These are phyloP conservation scores for Volvox africanus DNA, from an alignment of 139 green algal species.

Conservation along the genomic window DNA sequence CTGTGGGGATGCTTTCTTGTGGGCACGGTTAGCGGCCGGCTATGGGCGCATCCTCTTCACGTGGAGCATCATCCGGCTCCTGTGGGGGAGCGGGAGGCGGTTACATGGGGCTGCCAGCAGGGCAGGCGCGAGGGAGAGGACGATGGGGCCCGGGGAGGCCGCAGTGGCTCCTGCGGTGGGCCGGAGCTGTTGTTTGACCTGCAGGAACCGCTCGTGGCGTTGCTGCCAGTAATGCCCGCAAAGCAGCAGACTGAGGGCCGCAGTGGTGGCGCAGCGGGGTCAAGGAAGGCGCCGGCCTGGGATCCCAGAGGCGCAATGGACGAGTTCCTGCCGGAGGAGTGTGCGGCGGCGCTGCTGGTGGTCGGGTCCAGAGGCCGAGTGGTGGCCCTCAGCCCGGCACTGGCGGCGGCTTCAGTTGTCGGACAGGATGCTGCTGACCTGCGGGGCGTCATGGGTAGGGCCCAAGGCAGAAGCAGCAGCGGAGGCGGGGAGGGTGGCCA, in stretches of 20 bases:
- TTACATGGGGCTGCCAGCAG: no score
- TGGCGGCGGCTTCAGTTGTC: not conserved
- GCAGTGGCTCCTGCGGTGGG: not conserved
- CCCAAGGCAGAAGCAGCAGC: not conserved
- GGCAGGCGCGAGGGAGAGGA: not conserved
- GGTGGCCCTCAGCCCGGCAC: constrained; percentile 24
- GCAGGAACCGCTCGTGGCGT: constrained; percentile 34
- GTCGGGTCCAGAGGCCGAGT: constrained; percentile 22
- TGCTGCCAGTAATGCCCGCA: not conserved
- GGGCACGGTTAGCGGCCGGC: not conserved
- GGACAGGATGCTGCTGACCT: not conserved
- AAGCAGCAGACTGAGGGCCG: not conserved
- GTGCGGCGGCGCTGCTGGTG: constrained; percentile 18
- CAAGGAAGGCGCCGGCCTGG: not conserved
- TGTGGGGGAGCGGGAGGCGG: no score
- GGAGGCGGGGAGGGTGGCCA: not conserved
- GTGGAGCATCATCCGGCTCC: not conserved
- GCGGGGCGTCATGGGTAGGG: not conserved
- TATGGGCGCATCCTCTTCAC: constrained; percentile 17
- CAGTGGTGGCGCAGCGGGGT: not conserved
- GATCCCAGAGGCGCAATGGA: not conserved
- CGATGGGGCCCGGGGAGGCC: not conserved
- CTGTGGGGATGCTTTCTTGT: constrained; percentile 44
- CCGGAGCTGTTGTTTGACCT: constrained; percentile 27
- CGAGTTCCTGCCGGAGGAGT: not conserved